Evolutionary conservation across 2,329 filamentous ascomycete genomes (phyloP).

Genomic region (Claviceps purpurea): DNA sequence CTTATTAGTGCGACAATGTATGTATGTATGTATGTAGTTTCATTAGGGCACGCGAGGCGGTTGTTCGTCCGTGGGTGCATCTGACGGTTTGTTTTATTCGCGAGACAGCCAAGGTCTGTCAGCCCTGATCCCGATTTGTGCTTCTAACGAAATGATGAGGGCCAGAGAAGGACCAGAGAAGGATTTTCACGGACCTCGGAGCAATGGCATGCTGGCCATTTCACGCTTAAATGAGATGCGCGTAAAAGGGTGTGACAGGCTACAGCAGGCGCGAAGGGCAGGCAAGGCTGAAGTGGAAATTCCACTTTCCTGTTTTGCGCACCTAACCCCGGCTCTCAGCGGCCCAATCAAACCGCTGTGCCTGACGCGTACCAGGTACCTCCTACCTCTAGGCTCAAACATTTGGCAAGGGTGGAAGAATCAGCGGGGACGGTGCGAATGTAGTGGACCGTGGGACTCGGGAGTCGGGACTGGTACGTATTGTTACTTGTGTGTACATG

Average conservation of each 20-base stretch:
- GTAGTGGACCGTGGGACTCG: too few relatives aligned
- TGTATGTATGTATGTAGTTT: not conserved
- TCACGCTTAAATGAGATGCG: too few relatives aligned
- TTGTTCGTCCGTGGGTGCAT: not conserved
- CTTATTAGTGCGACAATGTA: not conserved
- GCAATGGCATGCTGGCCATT: not conserved
- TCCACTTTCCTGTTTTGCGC: not conserved
- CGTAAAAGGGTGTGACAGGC: not conserved
- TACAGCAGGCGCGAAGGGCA: not conserved
- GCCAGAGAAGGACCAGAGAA: too few relatives aligned
- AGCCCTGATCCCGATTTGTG: too few relatives aligned
- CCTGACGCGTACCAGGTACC: not conserved
- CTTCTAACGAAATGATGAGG: too few relatives aligned
- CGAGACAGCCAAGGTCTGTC: too few relatives aligned
- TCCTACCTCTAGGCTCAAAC: too few relatives aligned
- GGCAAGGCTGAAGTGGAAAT: not conserved
- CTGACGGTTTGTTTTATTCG: not conserved
- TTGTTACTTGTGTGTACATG: too few relatives aligned
- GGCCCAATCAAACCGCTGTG: not conserved
- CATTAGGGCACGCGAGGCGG: not conserved
- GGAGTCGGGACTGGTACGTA: too few relatives aligned
- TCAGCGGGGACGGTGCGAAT: too few relatives aligned
- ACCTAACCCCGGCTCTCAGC: not conserved
- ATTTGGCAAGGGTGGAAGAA: not conserved
- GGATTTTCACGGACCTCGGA: not conserved